A percentile compares a stretch with the other conserved stretches of the same genome.
These are phyloP conservation scores for Cytospora schulzeri DNA, from an alignment of 2,329 filamentous ascomycete species.

Conservation along the genomic window DNA sequence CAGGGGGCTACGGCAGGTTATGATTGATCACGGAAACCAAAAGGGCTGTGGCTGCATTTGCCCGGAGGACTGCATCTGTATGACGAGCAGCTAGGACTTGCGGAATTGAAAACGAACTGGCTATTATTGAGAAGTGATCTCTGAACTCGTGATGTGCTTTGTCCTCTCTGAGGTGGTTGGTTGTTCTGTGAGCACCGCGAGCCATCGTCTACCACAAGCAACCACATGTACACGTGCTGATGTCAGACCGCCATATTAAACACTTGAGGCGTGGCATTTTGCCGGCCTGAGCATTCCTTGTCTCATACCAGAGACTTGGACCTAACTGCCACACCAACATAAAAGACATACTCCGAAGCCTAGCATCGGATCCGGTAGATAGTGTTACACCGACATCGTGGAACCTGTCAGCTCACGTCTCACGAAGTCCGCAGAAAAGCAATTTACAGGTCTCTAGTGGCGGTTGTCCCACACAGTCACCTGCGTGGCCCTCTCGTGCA, in stretches of 20 bases:
- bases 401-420: background rate
- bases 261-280: background rate
- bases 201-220: background rate
- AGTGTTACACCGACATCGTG: background rate
- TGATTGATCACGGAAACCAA: constrained; percentile 18
- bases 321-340: background rate
- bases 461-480: background rate
- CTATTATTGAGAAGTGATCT: background rate
- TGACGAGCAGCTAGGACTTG: constrained; percentile 14
- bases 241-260: too few relatives aligned
- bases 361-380: background rate
- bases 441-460: background rate
- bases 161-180: background rate
- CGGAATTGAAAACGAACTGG: constrained; percentile 1
- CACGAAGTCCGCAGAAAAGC: background rate
- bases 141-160: background rate
- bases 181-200: background rate
- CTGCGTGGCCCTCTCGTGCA: background rate
- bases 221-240: background rate
- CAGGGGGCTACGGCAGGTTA: constrained; percentile 7
- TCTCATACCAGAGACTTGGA: background rate
- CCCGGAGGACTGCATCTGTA: constrained; percentile 3
- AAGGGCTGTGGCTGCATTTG: background rate
- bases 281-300: background rate
- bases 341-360: background rate